Conservation (phyloP, 192 early-diverging fungal species). For the Backusella mclennaniae region DNA sequence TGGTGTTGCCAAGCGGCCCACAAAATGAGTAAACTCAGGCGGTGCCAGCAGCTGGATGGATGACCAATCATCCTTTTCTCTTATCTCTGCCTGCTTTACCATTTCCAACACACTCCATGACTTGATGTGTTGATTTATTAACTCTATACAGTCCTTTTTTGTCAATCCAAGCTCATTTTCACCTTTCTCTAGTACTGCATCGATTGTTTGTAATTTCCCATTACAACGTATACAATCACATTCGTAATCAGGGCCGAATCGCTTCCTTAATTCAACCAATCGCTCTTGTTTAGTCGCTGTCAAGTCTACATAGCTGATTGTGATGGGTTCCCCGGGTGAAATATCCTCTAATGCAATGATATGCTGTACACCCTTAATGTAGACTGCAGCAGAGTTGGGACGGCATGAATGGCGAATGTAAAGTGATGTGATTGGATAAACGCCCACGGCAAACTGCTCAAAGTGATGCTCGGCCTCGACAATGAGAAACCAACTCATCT, state of each 20-base stretch:
- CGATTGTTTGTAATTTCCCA: neutral
- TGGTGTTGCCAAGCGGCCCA: slow-evolving; percentile 10
- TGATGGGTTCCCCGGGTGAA: slow-evolving; percentile 50
- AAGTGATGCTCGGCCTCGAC: slow-evolving; percentile 18
- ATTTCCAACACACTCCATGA: slow-evolving; percentile 8
- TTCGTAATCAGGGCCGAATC: slow-evolving; percentile 22
- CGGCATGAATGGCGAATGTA: slow-evolving; percentile 66
- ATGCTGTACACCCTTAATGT: slow-evolving; percentile 44
- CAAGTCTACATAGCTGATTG: slow-evolving; percentile 59
- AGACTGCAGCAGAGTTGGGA: slow-evolving; percentile 62
- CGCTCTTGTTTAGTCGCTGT: slow-evolving; percentile 27
- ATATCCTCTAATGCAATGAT: slow-evolving; percentile 54
- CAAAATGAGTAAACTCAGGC: slow-evolving; percentile 20
- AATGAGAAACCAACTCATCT: slow-evolving; percentile 9
- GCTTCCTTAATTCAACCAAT: neutral
- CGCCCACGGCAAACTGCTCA: neutral
- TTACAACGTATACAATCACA: slow-evolving; percentile 16
- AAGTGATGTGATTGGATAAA: slow-evolving; percentile 57
- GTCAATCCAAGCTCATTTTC: neutral
- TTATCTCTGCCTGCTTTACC: slow-evolving; percentile 4
- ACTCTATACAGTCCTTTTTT: neutral
- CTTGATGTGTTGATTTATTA: neutral
- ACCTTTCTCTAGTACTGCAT: neutral
- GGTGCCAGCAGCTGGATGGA: neutral
- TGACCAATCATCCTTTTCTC: neutral